Evolutionary conservation across 2,329 filamentous ascomycete genomes (phyloP), one percentile per base, ranked within the genome.

Genomic region (Talaromyces sp.): DNA sequence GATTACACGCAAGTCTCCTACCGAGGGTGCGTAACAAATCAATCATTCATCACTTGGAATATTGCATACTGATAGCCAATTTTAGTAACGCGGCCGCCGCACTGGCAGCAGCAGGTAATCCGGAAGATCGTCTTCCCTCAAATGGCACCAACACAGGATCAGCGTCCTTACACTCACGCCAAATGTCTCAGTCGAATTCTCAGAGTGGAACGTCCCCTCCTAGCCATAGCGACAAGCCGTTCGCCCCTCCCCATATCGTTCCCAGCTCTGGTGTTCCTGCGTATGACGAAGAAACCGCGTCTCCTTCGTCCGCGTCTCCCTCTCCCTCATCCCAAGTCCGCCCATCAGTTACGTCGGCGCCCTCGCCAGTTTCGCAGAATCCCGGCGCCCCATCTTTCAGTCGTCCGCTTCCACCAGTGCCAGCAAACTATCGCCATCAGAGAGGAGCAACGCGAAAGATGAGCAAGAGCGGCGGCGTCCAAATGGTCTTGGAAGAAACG

Each of bases 1-100:
- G 95, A 99, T 74, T 99, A 99, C 75, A 97, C 93, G 0, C 78
- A 88, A 3, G 87, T 90, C 21, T 89, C 87, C 3, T 93, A 92
- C 69, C 87, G 59, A 17, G 58, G 61, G 61, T 62, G 54, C 43
- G 61, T 46, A 10, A 17, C 19, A 46, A 24, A 24, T 13, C 19
- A 21, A 8, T 8, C 6, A 1, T 38, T n/a, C 35, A 54, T 31
- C 4, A 31, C 27, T 38, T 11, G 24, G 43, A 17, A 13, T 41
- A 41, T 24, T 29, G 14, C 17, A 50, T 49, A 59, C 57, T 62
- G 56, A 62, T 51, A 14, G 8, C 4, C n/a, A 17, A 55, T 58
- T 38, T 21, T 58, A 69, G 71, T 58, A 73, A 70, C 62, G 71
- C 72, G 27, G 73, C 72, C 65, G 71, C 79, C 66, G 67, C 77